phyloP scores from a whole-genome alignment of 2,329 filamentous ascomycete species.

The Byssochlamys sp. region DNA sequence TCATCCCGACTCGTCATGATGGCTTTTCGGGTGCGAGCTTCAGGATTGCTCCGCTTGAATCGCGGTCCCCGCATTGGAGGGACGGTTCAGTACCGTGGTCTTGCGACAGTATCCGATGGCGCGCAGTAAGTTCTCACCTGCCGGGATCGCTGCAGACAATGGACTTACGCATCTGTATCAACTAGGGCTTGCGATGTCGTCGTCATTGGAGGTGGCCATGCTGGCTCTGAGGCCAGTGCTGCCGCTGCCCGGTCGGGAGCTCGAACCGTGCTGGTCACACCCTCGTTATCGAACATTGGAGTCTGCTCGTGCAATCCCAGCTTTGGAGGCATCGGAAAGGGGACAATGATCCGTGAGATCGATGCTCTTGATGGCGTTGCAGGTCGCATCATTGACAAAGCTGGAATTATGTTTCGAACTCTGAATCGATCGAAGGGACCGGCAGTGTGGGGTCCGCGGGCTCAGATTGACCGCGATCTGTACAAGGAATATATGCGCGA shows the following conservation, averaged over 20 bases:
- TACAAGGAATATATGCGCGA: slow-evolving; percentile 87
- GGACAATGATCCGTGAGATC: slow-evolving; percentile 87
- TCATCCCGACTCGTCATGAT: slow-evolving; percentile 12
- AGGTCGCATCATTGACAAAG: slow-evolving; percentile 81
- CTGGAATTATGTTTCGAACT: slow-evolving; percentile 85
- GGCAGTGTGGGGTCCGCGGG: slow-evolving; percentile 91
- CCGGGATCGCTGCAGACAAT: neutral
- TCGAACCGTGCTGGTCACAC: slow-evolving; percentile 79
- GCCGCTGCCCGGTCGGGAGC: slow-evolving; percentile 83
- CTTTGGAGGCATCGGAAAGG: slow-evolving; percentile 97
- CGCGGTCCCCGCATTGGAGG: slow-evolving; percentile 13
- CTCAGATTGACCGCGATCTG: slow-evolving; percentile 83
- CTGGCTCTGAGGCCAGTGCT: slow-evolving; percentile 84
- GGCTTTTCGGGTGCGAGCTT: slow-evolving; percentile 26
- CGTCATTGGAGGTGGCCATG: slow-evolving; percentile 91
- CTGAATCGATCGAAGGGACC: slow-evolving; percentile 84
- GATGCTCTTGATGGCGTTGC: slow-evolving; percentile 88
- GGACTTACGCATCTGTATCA: neutral
- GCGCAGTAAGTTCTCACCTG: slow-evolving; percentile 21
- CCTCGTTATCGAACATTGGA: slow-evolving; percentile 76
- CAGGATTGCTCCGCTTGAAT: slow-evolving; percentile 19
- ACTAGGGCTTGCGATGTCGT: slow-evolving; percentile 74
- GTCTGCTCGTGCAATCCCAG: slow-evolving; percentile 95
- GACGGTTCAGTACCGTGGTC: slow-evolving; percentile 16
- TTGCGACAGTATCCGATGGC: slow-evolving; percentile 32